Evolutionary conservation across 2,329 filamentous ascomycete genomes (phyloP).

Genomic region (Sporothrix mexicana): DNA sequence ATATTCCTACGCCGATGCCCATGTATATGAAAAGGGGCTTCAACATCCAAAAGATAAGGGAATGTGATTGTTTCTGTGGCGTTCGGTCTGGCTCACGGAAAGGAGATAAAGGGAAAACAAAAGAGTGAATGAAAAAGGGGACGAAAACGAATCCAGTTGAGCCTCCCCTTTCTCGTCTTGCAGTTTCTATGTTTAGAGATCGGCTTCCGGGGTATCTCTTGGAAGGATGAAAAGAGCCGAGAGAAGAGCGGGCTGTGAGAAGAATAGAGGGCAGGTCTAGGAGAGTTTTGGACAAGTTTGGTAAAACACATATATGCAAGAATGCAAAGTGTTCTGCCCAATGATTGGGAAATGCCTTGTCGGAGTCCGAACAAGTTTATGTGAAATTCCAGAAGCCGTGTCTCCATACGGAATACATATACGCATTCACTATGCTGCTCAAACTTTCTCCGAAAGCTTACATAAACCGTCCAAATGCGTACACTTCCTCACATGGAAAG

Average conservation of each 20-base stretch:
- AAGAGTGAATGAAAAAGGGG: neutral
- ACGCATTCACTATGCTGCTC: no score
- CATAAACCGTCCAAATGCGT: no score
- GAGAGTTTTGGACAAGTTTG: neutral
- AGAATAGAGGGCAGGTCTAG: constrained; percentile 3
- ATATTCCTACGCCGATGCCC: neutral
- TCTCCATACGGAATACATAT: no score
- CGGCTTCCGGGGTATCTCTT: neutral
- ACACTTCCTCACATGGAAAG: neutral
- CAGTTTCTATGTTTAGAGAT: constrained; percentile 32
- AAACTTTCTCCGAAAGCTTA: no score
- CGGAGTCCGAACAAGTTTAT: neutral
- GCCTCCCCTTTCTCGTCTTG: neutral
- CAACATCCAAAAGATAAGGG: neutral
- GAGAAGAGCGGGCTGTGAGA: neutral
- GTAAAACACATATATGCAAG: neutral
- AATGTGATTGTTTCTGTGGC: neutral
- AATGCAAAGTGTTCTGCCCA: neutral
- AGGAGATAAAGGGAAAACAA: neutral
- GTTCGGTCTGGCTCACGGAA: neutral
- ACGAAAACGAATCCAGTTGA: neutral
- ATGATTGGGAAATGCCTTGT: neutral
- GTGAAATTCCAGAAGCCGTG: no score
- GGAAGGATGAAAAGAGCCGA: neutral
- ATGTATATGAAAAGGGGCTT: neutral